Base-by-base conservation (phyloP, 441 rosid genomes). In the Euphorbia schlechtendalii region DNA sequence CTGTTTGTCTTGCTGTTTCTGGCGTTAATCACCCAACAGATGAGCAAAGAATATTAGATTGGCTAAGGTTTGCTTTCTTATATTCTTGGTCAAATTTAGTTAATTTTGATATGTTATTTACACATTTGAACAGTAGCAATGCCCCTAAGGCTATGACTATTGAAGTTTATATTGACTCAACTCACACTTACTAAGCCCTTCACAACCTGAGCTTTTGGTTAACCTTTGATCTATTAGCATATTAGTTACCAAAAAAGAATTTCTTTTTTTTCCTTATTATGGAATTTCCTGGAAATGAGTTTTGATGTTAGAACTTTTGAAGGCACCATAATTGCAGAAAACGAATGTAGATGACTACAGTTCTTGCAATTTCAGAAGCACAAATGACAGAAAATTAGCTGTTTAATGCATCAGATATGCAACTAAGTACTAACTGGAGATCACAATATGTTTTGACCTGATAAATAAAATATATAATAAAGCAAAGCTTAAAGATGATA, bases 1-100 rank as follows among this genome's bases (percentile, higher is more conserved):
- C 91, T 78, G 96, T 94, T 62, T 94, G 96, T 73, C 84, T 94
- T 73, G 96, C 95, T 3, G 91, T 94, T 67, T 88, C 99, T 59
- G 99, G 98, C 69, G 98, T 94, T 49, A 89, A 94, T 64, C 96
- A 88, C 76, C 88, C 94, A 56, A 82, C 89, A 0, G 99, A 94
- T 75, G 87, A 89, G 81, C 81, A 81, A 71, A 80, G 89, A 72
- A 74, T 91, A 58, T 70, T 85, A 67, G 74, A 69, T 63, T 94
- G 96, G 99, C 93, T 94, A 66, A 91, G 99, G 99, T 89, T 66
- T 66, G 76, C 51, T 34, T 64, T 65, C 73, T 66, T 46, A 11
- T n/a, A 28, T 27, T 14, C 21, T 30, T 1, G 34, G 8, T 22
- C 49, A 63, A 27, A 18, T n/a, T 20, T 36, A 46, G 5, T 54